Base-by-base conservation (phyloP, 768 basidiomycete species). In the Pleurotus eryngii region DNA sequence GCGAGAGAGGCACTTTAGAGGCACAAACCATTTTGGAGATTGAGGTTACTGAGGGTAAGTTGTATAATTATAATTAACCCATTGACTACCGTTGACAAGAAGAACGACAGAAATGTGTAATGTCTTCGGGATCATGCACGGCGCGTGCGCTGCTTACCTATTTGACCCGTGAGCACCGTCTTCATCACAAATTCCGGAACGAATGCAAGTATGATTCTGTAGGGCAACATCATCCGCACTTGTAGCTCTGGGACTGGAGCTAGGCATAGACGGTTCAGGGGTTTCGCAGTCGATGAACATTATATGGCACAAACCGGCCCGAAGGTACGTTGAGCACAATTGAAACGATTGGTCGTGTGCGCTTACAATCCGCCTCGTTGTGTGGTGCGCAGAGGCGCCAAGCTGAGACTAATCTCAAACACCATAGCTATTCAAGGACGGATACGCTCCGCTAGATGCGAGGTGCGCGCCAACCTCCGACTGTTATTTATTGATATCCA, bases 91-190 rank as follows among this genome's bases (percentile, higher is more conserved):
- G n/a, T 35, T 56, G 50, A 58, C 43, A 40, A 30, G 17, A 18
- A 4, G 17, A 18, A 5, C 24, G 35, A n/a, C 3, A 85, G 84
- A 84, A 55, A 85, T 86, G 84, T 72, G 82, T 59, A 85, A 85
- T 49, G 61, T 72, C 11, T 67, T 66, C 51, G 72, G 77, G 5
- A 74, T 70, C 15, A 56, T 86, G 18, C 84, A 86, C 50, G 84
- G 84, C 1, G 83, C 73, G 3, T 85, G 83, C 61, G 76, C 80
- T 5, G 82, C 80, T 0, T 76, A 83, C 59, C 71, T 86, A 37
- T 74, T 85, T 30, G 83, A 85, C 67, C 72, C 74, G 84, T 81
- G 61, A 24, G 81, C 68, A 1, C 58, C 14, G 39, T 38, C 8
- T 45, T 38, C 17, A n/a, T 17, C 35, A n/a, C 20, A 12, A 49